Evolutionary conservation across 2,329 filamentous ascomycete species (phyloP), one percentile per base, ranked within the genome.

Genomic region (Didymella glomerata): DNA sequence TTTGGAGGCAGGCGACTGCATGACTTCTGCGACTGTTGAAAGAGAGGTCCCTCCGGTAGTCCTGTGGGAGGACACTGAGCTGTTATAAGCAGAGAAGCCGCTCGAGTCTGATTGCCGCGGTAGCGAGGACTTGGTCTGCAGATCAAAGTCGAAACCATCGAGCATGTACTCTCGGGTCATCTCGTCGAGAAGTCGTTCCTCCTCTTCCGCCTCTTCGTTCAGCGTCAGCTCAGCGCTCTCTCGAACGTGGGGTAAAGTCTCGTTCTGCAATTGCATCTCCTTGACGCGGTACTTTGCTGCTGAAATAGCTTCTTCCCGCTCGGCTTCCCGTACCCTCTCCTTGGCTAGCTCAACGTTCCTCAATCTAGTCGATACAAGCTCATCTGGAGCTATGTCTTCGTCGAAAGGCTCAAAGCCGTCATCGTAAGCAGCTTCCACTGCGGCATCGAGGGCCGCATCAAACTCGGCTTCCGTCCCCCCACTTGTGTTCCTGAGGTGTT

Each of bases 391-490:
- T 60, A 68, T 57, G 81, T 82, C 9, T 85, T 81, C 22, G 24
- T 81, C 79, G 75, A 85, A 87, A 4, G 90, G 90, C 72, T 97
- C 93, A 63, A 92, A 91, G 0, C 91, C 91, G 63, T 97, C 93
- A 74, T 97, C 90, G 75, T 98, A 99, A 5, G 94, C 95, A 49
- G 94, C 94, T 77, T 98, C 95, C 9, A 98, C 93, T 14, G 95
- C 95, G 24, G 93, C 94, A 78, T 98, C 94, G 42, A 98, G 83
- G 4, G 95, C 95, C 9, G 92, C 93, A 77, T 97, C 93, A 66
- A 98, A 97, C 72, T 97, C 93, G 7, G 91, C 90, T 74, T 96
- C 92, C 0, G 92, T 95, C 28, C 85, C 87, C 44, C 88, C 88
- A 64, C 90, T 94, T 2, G 84, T 74, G 34, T 83, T 83, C 48